These are phyloP conservation scores for Besnoitia besnoiti DNA, from an alignment of 169 alveolate species.

Conservation along the genomic window DNA sequence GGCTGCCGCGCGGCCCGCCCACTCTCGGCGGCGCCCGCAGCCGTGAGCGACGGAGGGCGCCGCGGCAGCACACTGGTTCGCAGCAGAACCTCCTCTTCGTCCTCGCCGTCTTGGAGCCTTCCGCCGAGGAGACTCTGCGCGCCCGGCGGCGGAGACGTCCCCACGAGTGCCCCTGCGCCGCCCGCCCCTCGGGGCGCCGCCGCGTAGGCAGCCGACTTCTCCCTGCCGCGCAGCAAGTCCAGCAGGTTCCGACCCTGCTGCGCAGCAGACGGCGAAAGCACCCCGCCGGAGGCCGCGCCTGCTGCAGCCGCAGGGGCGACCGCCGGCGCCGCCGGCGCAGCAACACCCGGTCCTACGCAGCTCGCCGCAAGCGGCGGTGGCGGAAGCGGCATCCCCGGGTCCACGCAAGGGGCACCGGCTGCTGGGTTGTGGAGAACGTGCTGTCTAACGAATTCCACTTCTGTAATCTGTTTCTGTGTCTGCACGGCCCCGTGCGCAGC, in stretches of 20 bases:
- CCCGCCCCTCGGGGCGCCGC: background rate
- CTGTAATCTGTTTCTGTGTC: background rate
- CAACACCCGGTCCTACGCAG: no score
- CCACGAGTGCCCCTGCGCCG: background rate
- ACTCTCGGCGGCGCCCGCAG: no score
- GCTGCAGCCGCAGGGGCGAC: background rate
- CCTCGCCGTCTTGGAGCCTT: no score
- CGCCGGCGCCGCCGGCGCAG: background rate
- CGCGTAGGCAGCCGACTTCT: background rate
- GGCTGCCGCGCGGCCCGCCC: no score
- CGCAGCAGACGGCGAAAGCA: background rate
- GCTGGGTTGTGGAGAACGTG: background rate
- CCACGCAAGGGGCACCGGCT: background rate
- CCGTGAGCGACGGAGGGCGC: no score
- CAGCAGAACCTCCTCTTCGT: background rate
- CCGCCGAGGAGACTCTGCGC: background rate
- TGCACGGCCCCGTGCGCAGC: no score
- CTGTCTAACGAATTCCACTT: background rate
- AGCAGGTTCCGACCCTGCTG: background rate
- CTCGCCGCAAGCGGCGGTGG: background rate
- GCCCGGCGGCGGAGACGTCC: no score
- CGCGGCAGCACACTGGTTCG: conserved; percentile 1
- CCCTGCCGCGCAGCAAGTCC: background rate
- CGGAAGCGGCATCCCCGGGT: background rate
- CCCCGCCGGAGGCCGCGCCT: no score